phyloP scores from a whole-genome alignment of 78 protist species.

The Dictyostelium purpureum region DNA sequence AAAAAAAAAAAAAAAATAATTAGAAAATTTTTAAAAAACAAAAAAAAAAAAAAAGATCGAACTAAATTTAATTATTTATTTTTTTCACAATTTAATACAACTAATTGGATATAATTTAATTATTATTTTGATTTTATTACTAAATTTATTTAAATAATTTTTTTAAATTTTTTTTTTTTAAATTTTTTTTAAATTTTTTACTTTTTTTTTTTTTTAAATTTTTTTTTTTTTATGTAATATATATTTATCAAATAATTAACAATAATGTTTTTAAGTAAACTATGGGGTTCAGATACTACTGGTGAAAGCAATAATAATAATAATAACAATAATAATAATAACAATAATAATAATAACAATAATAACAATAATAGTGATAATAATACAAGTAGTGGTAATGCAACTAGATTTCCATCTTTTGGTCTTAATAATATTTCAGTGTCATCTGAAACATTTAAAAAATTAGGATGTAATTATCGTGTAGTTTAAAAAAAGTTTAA shows the following conservation, averaged over 20 bases:
- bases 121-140: too few species aligned
- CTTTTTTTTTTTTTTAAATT: too few species aligned
- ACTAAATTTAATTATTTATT: too few species aligned
- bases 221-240: too few species aligned
- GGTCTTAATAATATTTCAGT: slow-evolving; percentile 8
- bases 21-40: neutral
- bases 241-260: too few species aligned
- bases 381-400: neutral
- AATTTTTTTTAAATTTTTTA: too few species aligned
- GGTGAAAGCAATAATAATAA: neutral
- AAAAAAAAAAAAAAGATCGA: neutral
- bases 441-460: slow-evolving; percentile 49
- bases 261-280: slow-evolving; percentile 13
- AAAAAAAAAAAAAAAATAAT: neutral
- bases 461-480: slow-evolving; percentile 18
- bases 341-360: neutral
- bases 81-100: too few species aligned
- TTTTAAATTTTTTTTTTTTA: too few species aligned
- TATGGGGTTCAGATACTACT: neutral
- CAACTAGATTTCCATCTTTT: neutral
- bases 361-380: neutral
- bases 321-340: neutral
- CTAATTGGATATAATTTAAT: too few species aligned
- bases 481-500: neutral
- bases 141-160: too few species aligned